Percentiles rank a stretch among this genome's conserved stretches.
Conservation (phyloP, 768 basidiomycete genomes). For the Russula olivacea region DNA sequence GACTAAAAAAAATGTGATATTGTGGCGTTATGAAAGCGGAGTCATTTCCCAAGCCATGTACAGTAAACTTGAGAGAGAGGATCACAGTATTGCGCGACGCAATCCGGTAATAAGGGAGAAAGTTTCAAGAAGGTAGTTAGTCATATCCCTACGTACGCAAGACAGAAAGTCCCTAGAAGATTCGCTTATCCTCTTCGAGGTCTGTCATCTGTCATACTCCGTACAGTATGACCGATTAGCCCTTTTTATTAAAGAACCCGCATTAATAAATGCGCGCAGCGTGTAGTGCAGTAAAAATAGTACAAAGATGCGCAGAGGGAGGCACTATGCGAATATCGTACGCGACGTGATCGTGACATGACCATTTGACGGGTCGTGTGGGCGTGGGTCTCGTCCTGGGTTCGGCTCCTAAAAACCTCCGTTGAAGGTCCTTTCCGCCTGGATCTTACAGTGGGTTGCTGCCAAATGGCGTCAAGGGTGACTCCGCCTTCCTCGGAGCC, state of each 20-base stretch:
- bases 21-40: not conserved
- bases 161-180: not conserved
- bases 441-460: not conserved
- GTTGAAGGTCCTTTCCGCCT: not conserved
- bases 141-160: not conserved
- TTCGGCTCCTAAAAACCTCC: not conserved
- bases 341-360: not conserved
- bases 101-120: not conserved
- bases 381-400: not conserved
- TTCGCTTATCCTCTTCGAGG: not conserved
- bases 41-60: not conserved
- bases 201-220: not conserved
- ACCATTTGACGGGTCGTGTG: not conserved
- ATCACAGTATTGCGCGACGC: not conserved
- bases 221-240: not conserved
- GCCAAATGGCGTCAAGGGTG: too few relatives aligned
- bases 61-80: not conserved
- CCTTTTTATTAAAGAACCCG: not conserved
- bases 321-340: too few relatives aligned
- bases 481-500: not conserved
- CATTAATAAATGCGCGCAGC: too few relatives aligned
- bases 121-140: not conserved
- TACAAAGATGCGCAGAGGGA: not conserved
- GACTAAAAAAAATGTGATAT: not conserved
- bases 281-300: not conserved